Base-by-base conservation (phyloP, 805 yeast species). In the Myxozyma udenii region DNA sequence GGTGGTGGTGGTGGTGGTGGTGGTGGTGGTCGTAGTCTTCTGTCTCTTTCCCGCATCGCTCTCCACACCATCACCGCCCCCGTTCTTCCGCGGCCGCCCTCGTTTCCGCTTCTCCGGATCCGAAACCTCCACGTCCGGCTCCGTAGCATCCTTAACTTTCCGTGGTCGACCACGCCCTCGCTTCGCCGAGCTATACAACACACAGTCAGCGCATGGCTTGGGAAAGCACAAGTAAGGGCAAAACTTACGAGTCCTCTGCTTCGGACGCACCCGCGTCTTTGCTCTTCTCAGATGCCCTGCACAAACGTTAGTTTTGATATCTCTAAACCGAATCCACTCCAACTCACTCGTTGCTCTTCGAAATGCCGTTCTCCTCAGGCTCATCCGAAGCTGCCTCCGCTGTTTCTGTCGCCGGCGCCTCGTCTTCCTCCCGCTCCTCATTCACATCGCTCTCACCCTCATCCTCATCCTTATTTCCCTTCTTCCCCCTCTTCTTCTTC, bases 401-500 rank as follows among this genome's bases (percentile, higher is more conserved):
- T n/a, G n/a, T n/a, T n/a, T n/a, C n/a, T n/a, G n/a, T n/a, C n/a
- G n/a, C n/a, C n/a, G n/a, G n/a, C n/a, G n/a, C n/a, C n/a, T n/a
- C n/a, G 21, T 25, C 40, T 11, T 41, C 50, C 4, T 39, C 36
- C 21, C 18, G 24, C 32, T 39, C 28, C 41, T 35, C 47, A 1
- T 41, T 26, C 4, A 14, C 46, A 23, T n/a, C 38, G 14, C 41
- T 42, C 24, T 18, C 12, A 18, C 25, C 37, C 33, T 23, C 42
- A 2, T 19, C 26, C 16, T 41, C 26, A 4, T 14, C 40, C 23
- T 22, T n/a, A n/a, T n/a, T n/a, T n/a, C n/a, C 40, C 16, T 32
- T 28, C 47, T 46, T 41, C 42, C 48, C 36, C 23, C 12, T 35
- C 7, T 36, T 18, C 38, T 36, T 49, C 39, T 35, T 41, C 30